Conservation (phyloP, 441 rosid species). For the Viola pubescens region DNA sequence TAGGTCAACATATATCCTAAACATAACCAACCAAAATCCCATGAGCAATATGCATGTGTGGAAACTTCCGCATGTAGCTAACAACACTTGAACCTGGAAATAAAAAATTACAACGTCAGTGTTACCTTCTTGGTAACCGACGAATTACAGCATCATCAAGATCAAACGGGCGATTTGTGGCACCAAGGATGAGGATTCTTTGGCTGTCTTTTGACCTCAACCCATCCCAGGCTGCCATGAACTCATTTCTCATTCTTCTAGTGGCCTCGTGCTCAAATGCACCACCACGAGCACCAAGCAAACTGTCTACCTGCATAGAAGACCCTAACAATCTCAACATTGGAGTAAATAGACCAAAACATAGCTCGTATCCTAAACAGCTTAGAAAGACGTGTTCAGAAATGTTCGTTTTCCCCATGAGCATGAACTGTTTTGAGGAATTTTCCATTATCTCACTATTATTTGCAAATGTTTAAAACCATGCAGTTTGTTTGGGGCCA, state of each 20-base stretch:
- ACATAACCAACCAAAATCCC: conserved; percentile 17
- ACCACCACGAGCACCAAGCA: conserved; percentile 97
- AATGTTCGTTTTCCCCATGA: background rate
- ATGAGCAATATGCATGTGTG: conserved; percentile 12
- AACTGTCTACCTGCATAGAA: conserved; percentile 63
- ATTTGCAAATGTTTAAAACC: too few relatives aligned
- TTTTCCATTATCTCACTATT: too few relatives aligned
- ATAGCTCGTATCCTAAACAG: background rate
- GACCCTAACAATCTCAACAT: background rate
- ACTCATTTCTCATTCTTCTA: conserved; percentile 96
- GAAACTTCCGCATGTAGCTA: background rate
- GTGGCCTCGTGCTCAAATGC: conserved; percentile 92
- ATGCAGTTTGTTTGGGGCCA: too few relatives aligned
- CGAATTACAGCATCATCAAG: conserved; percentile 97
- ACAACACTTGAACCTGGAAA: background rate
- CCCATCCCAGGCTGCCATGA: conserved; percentile 99
- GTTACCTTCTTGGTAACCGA: conserved; percentile 88
- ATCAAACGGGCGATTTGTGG: conserved; percentile 96
- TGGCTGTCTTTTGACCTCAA: conserved; percentile 90
- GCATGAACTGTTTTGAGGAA: too few relatives aligned
- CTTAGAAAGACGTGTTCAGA: background rate
- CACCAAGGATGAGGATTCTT: conserved; percentile 87
- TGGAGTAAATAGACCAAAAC: too few relatives aligned
- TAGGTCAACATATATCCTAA: conserved; percentile 82
- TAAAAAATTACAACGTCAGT: conserved; percentile 5